Base-by-base conservation (phyloP, 768 basidiomycete genomes). In the Albatrellus ellisii region DNA sequence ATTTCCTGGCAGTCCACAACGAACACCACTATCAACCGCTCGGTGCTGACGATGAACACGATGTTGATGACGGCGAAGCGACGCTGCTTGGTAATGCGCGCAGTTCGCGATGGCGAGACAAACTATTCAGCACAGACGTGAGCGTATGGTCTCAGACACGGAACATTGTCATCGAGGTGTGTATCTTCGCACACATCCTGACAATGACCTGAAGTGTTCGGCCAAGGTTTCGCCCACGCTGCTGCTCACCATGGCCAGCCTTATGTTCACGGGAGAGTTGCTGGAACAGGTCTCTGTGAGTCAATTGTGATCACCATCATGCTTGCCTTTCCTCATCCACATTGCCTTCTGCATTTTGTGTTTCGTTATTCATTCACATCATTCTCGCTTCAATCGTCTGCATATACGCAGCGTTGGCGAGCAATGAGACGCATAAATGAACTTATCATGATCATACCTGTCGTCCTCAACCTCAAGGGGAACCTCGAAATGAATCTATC, bases 401-500 rank as follows among this genome's bases (percentile, higher is more conserved):
- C 1, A 3, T 1, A 25, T 27, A 4, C 26, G 15, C 45, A 92
- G 87, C 76, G 67, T 42, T 98, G 91, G 91, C 69, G 66, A 47
- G 90, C 92, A 25, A 91, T 99, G 75, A 68, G 69, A 36, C 72
- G 83, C 31, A 77, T 97, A 36, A 83, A 97, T 66, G 91, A 98
- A 57, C 78, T 98, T 42, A 90, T 98, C 52, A 89, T 98, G 69
- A 87, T 98, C 41, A 79, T 97, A 3, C 92, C 94, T 9, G 90
- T 92, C 46, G 67, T 98, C 15, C 72, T 89, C 49, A 98, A 98
- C 52, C 74, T 99, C 43, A 97, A 95, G 54, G 95, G 94, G n/a
- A 89, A 99, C 55, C 73, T 98, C 27, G 95, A 98, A 61, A 98
- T 98, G 94, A 97, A 95, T 50, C 77, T 99, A 6, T 92, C 91